A percentile compares a stretch with the other conserved stretches of the same genome.
These are phyloP conservation scores for Akebia trifoliata DNA, from an alignment of 164 flowering plant genomes.

Conservation along the genomic window DNA sequence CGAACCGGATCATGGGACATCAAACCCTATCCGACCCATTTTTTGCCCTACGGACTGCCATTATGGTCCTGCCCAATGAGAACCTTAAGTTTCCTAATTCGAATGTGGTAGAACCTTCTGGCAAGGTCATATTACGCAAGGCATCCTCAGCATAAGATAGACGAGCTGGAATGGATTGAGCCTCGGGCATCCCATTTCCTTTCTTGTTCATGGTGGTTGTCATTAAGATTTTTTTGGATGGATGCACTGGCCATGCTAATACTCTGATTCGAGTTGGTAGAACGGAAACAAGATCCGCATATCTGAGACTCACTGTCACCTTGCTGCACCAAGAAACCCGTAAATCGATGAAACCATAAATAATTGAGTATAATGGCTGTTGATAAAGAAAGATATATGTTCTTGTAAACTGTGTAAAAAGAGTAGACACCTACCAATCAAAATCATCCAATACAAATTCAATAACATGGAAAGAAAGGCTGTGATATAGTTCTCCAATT, in stretches of 20 bases:
- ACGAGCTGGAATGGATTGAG: conserved; percentile 56
- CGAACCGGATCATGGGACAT: too few relatives aligned
- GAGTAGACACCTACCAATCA: conserved; percentile 54
- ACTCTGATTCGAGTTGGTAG: conserved; percentile 68
- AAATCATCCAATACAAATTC: conserved; percentile 70
- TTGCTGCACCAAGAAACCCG: conserved; percentile 47
- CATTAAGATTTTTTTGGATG: conserved; percentile 26
- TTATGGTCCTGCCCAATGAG: not conserved
- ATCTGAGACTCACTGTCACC: conserved; percentile 71
- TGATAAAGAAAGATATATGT: not conserved
- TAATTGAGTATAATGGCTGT: not conserved
- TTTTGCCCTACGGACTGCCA: not conserved
- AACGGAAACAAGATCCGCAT: conserved; percentile 61
- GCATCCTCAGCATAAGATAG: conserved; percentile 86
- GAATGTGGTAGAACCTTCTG: conserved; percentile 60
- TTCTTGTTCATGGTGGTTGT: conserved; percentile 26
- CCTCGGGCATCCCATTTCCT: conserved; percentile 30
- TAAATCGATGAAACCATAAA: not conserved
- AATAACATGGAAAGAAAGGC: conserved; percentile 77
- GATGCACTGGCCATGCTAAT: conserved; percentile 66
- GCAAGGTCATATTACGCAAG: conserved; percentile 64
- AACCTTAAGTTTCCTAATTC: not conserved
- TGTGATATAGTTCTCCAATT: conserved; percentile 79
- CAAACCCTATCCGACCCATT: too few relatives aligned
- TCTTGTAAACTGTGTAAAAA: not conserved